These are phyloP conservation scores for Candida dubliniensis DNA, from an alignment of 1,139 yeast species.

Conservation along the genomic window DNA sequence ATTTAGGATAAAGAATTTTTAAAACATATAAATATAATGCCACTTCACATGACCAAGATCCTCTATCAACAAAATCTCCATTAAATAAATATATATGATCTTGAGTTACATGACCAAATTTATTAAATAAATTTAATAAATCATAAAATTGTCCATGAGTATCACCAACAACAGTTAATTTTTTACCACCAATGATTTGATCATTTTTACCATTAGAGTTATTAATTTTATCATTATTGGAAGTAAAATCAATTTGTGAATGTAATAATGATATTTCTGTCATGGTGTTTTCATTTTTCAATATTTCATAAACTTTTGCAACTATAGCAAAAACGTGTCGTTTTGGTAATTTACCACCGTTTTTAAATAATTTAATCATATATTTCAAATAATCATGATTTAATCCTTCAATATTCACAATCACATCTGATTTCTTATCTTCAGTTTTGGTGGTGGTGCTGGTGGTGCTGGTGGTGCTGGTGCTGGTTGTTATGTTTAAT, in stretches of 20 bases:
- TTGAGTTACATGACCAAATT: conserved; percentile 65
- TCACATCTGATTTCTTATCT: conserved; percentile 18
- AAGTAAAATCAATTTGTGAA: conserved; percentile 18
- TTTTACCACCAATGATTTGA: conserved; percentile 29
- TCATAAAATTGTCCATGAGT: conserved; percentile 97
- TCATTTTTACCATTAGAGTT: conserved; percentile 13
- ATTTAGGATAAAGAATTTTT: conserved; percentile 75
- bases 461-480: no score
- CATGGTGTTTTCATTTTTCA: conserved; percentile 68
- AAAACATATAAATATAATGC: conserved; percentile 78
- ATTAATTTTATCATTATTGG: conserved; percentile 4
- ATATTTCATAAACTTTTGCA: conserved; percentile 65
- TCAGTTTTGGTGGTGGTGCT: background rate
- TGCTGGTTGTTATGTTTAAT: conserved; percentile 40
- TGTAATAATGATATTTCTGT: conserved; percentile 63
- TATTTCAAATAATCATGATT: conserved; percentile 55
- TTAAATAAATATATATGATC: conserved; percentile 84
- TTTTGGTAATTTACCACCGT: conserved; percentile 74
- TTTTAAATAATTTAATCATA: conserved; percentile 68
- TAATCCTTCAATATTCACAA: conserved; percentile 34
- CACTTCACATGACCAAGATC: conserved; percentile 97
- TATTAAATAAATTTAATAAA: conserved; percentile 72
- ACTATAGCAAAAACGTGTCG: conserved; percentile 83
- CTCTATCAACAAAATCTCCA: conserved; percentile 98
- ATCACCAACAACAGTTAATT: conserved; percentile 90